A percentile compares a stretch with the other conserved stretches of the same genome.
Evolutionary conservation across 2,329 filamentous ascomycete species (phyloP).

Genomic region (Gaeumannomyces tritici): DNA sequence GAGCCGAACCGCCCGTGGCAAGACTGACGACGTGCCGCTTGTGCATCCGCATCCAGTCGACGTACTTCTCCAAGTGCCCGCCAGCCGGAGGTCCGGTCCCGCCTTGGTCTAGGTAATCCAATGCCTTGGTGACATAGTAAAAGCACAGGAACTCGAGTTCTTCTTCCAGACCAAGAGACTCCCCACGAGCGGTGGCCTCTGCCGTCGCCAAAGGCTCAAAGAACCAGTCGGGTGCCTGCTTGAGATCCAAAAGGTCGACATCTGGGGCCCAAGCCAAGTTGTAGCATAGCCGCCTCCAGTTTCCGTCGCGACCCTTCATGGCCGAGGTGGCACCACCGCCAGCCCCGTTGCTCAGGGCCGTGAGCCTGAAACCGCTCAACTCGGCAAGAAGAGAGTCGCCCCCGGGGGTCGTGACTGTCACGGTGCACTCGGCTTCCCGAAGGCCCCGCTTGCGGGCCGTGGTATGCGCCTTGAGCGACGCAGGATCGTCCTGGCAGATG

Average conservation of each 20-base stretch:
- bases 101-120: not conserved
- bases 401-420: not conserved
- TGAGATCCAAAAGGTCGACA: conserved; percentile 11
- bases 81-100: not conserved
- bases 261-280: conserved; percentile 5
- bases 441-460: not conserved
- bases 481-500: not conserved
- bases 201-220: not conserved
- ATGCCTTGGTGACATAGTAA: conserved; percentile 5
- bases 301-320: not conserved
- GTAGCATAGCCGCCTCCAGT: not conserved
- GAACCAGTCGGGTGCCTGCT: conserved; percentile 7
- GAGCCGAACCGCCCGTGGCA: too few relatives aligned
- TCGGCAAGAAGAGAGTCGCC: not conserved
- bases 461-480: not conserved
- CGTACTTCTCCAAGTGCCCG: conserved; percentile 5
- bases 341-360: not conserved
- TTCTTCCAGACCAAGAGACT: not conserved
- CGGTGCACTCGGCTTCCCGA: not conserved
- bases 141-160: conserved; percentile 7
- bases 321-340: not conserved
- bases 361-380: not conserved
- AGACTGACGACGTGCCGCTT: not conserved
- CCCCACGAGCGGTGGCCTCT: not conserved
- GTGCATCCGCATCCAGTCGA: conserved; percentile 9